Base-by-base conservation (phyloP, 495 filamentous ascomycete genomes). In the Podospora appendiculata region DNA sequence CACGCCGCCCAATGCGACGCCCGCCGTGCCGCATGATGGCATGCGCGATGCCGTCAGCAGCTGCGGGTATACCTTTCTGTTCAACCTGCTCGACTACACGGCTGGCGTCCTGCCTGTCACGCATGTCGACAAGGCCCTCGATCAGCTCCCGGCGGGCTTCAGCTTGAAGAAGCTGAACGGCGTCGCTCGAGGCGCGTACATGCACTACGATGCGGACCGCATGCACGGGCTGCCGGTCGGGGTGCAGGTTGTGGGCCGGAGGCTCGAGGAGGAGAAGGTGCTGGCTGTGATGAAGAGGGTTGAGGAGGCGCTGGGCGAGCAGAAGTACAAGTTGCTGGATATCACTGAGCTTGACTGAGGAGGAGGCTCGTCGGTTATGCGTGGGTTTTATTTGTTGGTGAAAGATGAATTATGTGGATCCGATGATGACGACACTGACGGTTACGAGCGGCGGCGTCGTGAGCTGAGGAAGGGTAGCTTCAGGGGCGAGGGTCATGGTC, bases 61-160 rank as follows among this genome's bases (percentile, higher is more conserved):
- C 40, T 98, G 93, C 60, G 91, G 90, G 3, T 97, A 98, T 65
- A 96, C 92, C 0, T 96, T 98, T 64, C 71, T 98, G 50, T 98
- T 92, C 76, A 98, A 96, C 60, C 51, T 85, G 75, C 76, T 96
- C 11, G 93, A 98, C 66, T 96, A 96, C 66, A 80, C 87, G 0
- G 79, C 81, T 14, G 92, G 93, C 40, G 83, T 96, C 25, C 55
- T 98, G 36, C 92, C 93, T 0, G 82, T 97, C 4, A 93, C 88
- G 1, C 86, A 88, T 34, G 93, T 97, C 9, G 85, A 94, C 59
- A 71, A 78, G 34, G 66, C 59, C 1, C 67, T 81, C 8, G 92
- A 98, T 60, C 70, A 72, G 35, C 79, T 95, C 2, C 77, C 81
- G 1, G 55, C 72, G 0, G 70, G 64, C 1, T 84, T 86, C 58